These are phyloP conservation scores for Sindora glabra DNA, from an alignment of 306 rosid species.

Conservation along the genomic window DNA sequence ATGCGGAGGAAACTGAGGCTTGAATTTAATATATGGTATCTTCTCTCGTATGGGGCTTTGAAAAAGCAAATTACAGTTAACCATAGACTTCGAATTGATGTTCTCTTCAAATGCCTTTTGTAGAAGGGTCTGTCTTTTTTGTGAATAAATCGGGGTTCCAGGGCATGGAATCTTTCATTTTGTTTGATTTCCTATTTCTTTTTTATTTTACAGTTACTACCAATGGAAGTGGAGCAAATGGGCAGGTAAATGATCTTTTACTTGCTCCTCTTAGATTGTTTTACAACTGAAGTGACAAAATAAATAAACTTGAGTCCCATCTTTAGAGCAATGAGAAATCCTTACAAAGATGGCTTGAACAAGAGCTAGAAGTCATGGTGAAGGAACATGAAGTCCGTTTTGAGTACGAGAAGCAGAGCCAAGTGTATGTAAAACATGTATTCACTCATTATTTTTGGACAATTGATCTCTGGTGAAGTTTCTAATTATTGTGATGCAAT, in stretches of 20 bases:
- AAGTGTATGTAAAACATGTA: slow-evolving; percentile 61
- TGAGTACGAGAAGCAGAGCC: slow-evolving; percentile 97
- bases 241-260: slow-evolving; percentile 64
- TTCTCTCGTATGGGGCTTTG: too few relatives aligned
- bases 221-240: slow-evolving; percentile 74
- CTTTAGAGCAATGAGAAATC: slow-evolving; percentile 85
- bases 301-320: slow-evolving; percentile 24
- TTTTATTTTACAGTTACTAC: slow-evolving; percentile 51
- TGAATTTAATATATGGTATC: background rate
- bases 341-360: slow-evolving; percentile 95
- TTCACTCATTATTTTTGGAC: slow-evolving; percentile 1
- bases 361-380: slow-evolving; percentile 96
- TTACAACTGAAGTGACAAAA: slow-evolving; percentile 11
- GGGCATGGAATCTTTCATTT: too few relatives aligned
- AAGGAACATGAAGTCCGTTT: slow-evolving; percentile 97
- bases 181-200: slow-evolving; percentile 18
- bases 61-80: too few relatives aligned
- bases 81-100: too few relatives aligned
- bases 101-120: too few relatives aligned
- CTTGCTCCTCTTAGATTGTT: slow-evolving; percentile 15
- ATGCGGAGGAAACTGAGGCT: slow-evolving; percentile 1
- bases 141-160: slow-evolving; percentile 13
- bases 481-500: slow-evolving; percentile 20
- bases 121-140: too few relatives aligned
- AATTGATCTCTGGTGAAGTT: slow-evolving; percentile 14